Evolutionary conservation across 2,329 filamentous ascomycete species (phyloP), one percentile per base, ranked within the genome.

Genomic region (Cercospora sp.): DNA sequence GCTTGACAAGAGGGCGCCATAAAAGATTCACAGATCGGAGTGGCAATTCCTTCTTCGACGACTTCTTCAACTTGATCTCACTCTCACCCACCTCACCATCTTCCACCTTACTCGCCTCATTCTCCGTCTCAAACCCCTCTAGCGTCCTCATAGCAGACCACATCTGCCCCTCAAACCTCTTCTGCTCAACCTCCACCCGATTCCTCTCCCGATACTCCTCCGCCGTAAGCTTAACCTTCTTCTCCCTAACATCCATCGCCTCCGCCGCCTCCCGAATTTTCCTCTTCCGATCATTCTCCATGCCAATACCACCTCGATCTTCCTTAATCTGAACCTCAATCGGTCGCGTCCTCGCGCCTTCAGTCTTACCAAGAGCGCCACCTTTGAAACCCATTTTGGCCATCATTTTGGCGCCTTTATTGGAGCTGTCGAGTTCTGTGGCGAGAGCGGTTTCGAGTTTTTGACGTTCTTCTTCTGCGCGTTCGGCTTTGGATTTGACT

Each of bases 371-470:
- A 3, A 98, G 83, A 0, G 89, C 86, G 40, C 88, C 88, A 26
- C 94, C 93, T 21, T 87, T 84, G 82, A 96, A 99, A 0, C 95
- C 95, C 85, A 99, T 92, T 80, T 92, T 94, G 24, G 92, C 90
- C 94, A 99, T 97, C 93, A 99, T 97, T 72, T 92, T 89, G 70
- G 96, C 88, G 1, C 94, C 95, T 78, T 97, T 98, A 82, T 90
- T 96, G 61, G 87, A 85, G 16, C 85, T 68, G 63, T 89, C 86
- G 6, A 97, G 83, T 60, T 95, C 84, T 5, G 90, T 91, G 4
- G 89, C 86, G 28, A 97, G 86, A 0, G 91, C 92, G 43, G 86
- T 87, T 78, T 97, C 92, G 63, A 93, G 90, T 16, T 88, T 88
- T 51, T 85, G 86, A 8, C 86, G 87, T 74, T 91, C 92, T 72